These are phyloP conservation scores for Athelia psychrophila DNA, from an alignment of 1,284 basidiomycete species.

Conservation along the genomic window DNA sequence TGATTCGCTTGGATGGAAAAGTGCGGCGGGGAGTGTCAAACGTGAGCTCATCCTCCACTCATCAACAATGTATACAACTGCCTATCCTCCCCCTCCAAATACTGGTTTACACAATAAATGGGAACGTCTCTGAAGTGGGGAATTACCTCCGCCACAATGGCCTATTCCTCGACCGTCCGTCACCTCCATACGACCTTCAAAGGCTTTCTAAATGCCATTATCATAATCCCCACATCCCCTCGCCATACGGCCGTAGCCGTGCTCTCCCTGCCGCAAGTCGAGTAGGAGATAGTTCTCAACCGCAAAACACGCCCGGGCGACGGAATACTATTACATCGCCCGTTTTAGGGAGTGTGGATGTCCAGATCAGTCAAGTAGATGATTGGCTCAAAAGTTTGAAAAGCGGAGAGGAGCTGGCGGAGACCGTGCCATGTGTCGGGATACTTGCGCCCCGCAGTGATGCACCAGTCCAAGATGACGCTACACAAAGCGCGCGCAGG, in stretches of 20 bases:
- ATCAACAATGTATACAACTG: slow-evolving; percentile 43
- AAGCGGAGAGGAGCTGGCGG: slow-evolving; percentile 82
- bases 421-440: slow-evolving; percentile 86
- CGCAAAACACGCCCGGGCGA: slow-evolving; percentile 37
- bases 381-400: slow-evolving; percentile 89
- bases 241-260: slow-evolving; percentile 62
- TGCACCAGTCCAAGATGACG: no score
- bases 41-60: slow-evolving; percentile 39
- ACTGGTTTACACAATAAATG: slow-evolving; percentile 89
- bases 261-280: slow-evolving; percentile 38
- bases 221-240: slow-evolving; percentile 86
- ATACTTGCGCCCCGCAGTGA: no score
- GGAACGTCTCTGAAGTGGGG: slow-evolving; percentile 82
- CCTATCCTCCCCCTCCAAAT: slow-evolving; percentile 82
- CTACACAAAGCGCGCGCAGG: no score
- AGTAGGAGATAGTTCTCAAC: slow-evolving; percentile 37
- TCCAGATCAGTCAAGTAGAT: slow-evolving; percentile 92
- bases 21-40: slow-evolving; percentile 59
- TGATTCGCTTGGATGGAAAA: slow-evolving; percentile 83
- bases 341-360: slow-evolving; percentile 78
- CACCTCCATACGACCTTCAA: slow-evolving; percentile 48
- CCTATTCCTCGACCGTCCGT: slow-evolving; percentile 83
- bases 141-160: slow-evolving; percentile 67
- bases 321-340: slow-evolving; percentile 63
- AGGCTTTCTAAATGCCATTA: slow-evolving; percentile 72